phyloP scores from a whole-genome alignment of 1,139 yeast genomes.

The Candida sp. region DNA sequence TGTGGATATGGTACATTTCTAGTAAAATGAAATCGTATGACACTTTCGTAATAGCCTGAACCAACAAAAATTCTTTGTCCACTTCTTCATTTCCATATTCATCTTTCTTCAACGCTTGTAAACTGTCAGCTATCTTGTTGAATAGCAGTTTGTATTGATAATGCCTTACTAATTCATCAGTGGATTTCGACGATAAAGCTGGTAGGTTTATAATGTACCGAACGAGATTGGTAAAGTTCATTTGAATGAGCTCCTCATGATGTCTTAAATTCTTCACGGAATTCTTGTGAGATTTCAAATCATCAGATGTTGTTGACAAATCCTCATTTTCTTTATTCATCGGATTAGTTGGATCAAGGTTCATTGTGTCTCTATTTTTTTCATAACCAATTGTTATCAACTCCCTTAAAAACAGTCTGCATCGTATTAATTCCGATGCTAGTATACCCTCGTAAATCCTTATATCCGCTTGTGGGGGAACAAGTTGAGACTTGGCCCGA shows the following conservation, averaged over 20 bases:
- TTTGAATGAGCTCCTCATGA: constrained; percentile 38
- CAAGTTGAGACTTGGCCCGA: constrained; percentile 8
- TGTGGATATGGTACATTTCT: constrained; percentile 41
- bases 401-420: constrained; percentile 26
- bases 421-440: constrained; percentile 27
- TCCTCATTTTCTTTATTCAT: constrained; percentile 1
- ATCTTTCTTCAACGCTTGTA: constrained; percentile 26
- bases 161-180: constrained; percentile 21
- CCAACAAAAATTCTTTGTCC: constrained; percentile 15
- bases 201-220: constrained; percentile 35
- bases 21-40: constrained; percentile 39
- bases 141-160: constrained; percentile 27
- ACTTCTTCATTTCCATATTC: constrained; percentile 23
- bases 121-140: constrained; percentile 19
- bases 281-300: background rate
- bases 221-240: constrained; percentile 37
- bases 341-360: background rate
- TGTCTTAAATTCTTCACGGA: constrained; percentile 7
- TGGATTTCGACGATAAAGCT: constrained; percentile 8
- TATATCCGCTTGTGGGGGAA: constrained; percentile 13
- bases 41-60: constrained; percentile 33
- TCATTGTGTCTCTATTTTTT: background rate
- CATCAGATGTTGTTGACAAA: background rate
- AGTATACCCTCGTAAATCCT: constrained; percentile 29
- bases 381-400: constrained; percentile 13